phyloP scores from a whole-genome alignment of 2,329 filamentous ascomycete species.

The Neopestalotiopsis clavispora region DNA sequence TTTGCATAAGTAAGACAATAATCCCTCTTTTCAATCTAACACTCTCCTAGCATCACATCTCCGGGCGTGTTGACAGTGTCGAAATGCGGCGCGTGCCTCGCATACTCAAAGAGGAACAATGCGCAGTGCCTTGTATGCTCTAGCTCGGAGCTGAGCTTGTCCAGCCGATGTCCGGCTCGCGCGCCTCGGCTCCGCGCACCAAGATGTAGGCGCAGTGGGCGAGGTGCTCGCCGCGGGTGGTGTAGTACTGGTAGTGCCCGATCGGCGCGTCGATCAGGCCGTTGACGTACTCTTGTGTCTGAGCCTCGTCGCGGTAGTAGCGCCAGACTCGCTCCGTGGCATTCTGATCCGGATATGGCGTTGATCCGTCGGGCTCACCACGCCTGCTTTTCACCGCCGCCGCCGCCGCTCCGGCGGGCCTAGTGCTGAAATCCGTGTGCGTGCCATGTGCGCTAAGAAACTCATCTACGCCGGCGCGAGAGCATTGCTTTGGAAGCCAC shows the following conservation, averaged over 20 bases:
- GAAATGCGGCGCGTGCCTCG: not conserved
- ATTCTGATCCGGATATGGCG: not conserved
- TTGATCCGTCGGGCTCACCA: not conserved
- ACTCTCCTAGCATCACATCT: not conserved
- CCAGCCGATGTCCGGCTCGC: not conserved
- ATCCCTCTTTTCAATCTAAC: not conserved
- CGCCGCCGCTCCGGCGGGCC: too few relatives aligned
- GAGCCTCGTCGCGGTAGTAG: not conserved
- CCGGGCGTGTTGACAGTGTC: not conserved
- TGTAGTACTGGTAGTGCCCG: not conserved
- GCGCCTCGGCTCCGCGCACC: not conserved
- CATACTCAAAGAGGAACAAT: not conserved
- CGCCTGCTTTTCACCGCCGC: not conserved
- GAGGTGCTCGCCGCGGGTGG: not conserved
- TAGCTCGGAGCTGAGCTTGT: not conserved
- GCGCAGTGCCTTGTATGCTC: not conserved
- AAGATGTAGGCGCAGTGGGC: not conserved
- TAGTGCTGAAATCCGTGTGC: not conserved
- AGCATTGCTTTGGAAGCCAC: not conserved
- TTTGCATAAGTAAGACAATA: not conserved
- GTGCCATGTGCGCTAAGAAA: not conserved
- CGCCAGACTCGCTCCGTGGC: not conserved
- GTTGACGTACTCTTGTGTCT: not conserved
- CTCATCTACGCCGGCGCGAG: not conserved
- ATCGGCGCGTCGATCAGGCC: not conserved